Percentiles rank a stretch among this genome's conserved stretches.
Conservation (phyloP, 192 early-diverging fungal species). For the Coemansia sp. region DNA sequence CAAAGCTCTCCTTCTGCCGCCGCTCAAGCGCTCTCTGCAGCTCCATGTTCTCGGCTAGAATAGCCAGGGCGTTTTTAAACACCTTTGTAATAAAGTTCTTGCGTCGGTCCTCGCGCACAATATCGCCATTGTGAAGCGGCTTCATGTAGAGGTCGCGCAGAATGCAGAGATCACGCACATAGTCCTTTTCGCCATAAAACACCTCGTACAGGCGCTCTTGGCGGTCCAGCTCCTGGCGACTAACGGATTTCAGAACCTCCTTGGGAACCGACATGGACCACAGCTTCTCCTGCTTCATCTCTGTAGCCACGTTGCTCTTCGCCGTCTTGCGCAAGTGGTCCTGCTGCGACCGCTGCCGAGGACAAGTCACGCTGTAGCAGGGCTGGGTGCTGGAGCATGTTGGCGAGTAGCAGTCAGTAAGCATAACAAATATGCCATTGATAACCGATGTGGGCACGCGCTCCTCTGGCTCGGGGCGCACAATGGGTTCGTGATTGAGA, state of each 20-base stretch:
- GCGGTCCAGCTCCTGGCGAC: constrained; percentile 75
- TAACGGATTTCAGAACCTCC: constrained; percentile 67
- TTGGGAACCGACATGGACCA: constrained; percentile 84
- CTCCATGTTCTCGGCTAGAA: constrained; percentile 62
- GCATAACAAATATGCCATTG: constrained; percentile 85
- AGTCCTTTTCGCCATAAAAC: constrained; percentile 88
- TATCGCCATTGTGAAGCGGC: constrained; percentile 60
- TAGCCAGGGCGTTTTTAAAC: constrained; percentile 73
- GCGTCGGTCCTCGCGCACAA: constrained; percentile 63
- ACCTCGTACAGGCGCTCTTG: constrained; percentile 95
- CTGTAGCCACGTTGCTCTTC: constrained; percentile 46
- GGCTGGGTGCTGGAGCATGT: constrained; percentile 77
- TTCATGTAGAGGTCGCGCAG: constrained; percentile 75
- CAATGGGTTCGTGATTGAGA: constrained; percentile 8
- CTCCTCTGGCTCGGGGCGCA: constrained; percentile 5
- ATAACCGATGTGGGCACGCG: constrained; percentile 6
- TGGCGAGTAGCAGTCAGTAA: constrained; percentile 92
- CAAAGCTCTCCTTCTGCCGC: constrained; percentile 63
- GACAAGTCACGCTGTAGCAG: constrained; percentile 91
- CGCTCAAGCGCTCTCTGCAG: constrained; percentile 59
- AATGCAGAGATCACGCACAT: constrained; percentile 81
- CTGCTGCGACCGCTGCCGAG: constrained; percentile 59
- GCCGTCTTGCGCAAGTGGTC: constrained; percentile 51
- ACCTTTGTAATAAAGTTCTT: constrained; percentile 73
- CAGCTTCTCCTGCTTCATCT: constrained; percentile 66